Evolutionary conservation across 164 flowering plant species (phyloP), one percentile per base, ranked within the genome.

Genomic region (Vitis rotundifolia): DNA sequence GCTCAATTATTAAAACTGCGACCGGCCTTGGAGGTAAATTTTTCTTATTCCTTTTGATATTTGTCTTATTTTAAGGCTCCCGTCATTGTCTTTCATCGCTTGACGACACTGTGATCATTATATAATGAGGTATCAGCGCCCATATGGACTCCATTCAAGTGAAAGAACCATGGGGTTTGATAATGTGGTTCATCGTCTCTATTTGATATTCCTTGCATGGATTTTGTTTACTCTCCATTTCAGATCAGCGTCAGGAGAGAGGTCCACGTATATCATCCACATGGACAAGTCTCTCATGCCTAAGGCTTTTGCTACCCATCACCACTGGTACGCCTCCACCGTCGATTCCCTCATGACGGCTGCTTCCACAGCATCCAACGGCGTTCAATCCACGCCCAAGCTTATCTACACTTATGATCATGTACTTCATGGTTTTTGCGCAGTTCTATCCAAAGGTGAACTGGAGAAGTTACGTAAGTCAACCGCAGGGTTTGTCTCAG

Each of bases 211-310:
- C 10, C 2, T 50, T 28, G 26, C 71, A 51, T 69, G 12, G 47
- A 28, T 49, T 61, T 11, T 69, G 47, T 51, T 59, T 16, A 10
- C 49, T 61, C 18, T 28, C 29, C 22, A 29, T 49, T 58, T 49
- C 31, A 49, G n/a, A 19, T 68, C 71, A 26, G 29, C 11, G 8
- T 59, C 59, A 60, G 49, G 5, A 13, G 61, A 59, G 26, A 71
- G 77, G 48, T 66, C 75, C 8, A 75, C 81, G 1, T 86, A 86
- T 53, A 78, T 87, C 11, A 77, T 90, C 57, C 89, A 85, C 71
- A 85, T 90, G 88, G 91, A 85, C 80, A 79, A 83, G 62, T 79
- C 86, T 8, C 67, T 58, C 60, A 85, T 82, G 87, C 92, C 88
- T 7, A 75, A 75, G 28, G 71, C 74, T 52, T 85, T 83, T 62